These are phyloP conservation scores for Cladosporium velox DNA, from an alignment of 2,329 filamentous ascomycete species.

Conservation along the genomic window DNA sequence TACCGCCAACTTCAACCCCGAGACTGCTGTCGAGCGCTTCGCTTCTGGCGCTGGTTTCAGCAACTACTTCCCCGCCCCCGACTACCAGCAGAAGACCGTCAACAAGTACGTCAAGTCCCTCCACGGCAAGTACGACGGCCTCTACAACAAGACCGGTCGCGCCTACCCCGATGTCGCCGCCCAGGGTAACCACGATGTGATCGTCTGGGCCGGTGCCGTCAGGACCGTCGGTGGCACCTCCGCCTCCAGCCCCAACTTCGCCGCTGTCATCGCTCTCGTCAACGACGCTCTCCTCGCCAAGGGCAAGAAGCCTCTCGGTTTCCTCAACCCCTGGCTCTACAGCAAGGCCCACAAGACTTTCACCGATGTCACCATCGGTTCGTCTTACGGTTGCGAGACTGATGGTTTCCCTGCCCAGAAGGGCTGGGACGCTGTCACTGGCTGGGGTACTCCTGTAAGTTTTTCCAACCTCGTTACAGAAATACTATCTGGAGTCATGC, in stretches of 20 bases:
- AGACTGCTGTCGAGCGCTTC: slow-evolving; percentile 53
- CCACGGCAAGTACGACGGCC: slow-evolving; percentile 42
- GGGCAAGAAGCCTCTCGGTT: slow-evolving; percentile 56
- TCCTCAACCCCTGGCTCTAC: slow-evolving; percentile 64
- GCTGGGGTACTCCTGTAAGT: slow-evolving; percentile 34
- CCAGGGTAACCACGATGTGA: slow-evolving; percentile 49
- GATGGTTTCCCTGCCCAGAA: slow-evolving; percentile 35
- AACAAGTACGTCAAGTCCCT: slow-evolving; percentile 45
- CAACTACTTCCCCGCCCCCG: slow-evolving; percentile 47
- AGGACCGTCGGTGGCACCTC: slow-evolving; percentile 49
- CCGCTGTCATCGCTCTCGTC: slow-evolving; percentile 60
- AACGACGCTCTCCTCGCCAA: slow-evolving; percentile 61
- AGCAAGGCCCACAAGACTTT: slow-evolving; percentile 49
- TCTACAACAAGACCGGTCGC: slow-evolving; percentile 49
- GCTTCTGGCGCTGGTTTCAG: slow-evolving; percentile 50
- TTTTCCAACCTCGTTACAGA: background rate
- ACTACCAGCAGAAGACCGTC: slow-evolving; percentile 48
- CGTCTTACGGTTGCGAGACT: slow-evolving; percentile 30
- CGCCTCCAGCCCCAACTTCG: slow-evolving; percentile 61
- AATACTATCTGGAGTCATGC: background rate
- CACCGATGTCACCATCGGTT: slow-evolving; percentile 50
- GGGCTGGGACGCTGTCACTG: slow-evolving; percentile 40
- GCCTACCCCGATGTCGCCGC: slow-evolving; percentile 52
- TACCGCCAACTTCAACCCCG: slow-evolving; percentile 45
- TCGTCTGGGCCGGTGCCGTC: slow-evolving; percentile 44